A percentile compares a stretch with the other conserved stretches of the same genome.
phyloP scores from a whole-genome alignment of 2,329 filamentous ascomycete species.

The Curvularia verruculosa region DNA sequence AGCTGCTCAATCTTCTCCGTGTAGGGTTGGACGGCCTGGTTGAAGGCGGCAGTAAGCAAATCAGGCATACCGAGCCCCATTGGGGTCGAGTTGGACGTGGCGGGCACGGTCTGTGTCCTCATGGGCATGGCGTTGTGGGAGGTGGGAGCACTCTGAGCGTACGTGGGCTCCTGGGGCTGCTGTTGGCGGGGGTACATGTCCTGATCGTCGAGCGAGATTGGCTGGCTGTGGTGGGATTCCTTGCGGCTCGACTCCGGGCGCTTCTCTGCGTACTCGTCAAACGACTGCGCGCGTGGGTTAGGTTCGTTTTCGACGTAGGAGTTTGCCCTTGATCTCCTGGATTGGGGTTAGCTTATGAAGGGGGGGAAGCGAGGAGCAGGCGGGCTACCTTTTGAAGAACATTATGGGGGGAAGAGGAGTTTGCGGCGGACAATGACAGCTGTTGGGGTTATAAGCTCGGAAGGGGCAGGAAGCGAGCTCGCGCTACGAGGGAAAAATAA shows the following conservation, averaged over 20 bases:
- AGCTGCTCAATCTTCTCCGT: conserved; percentile 60
- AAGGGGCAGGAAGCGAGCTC: conserved; percentile 26
- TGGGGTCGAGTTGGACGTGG: conserved; percentile 24
- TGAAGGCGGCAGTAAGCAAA: conserved; percentile 59
- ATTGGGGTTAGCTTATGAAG: conserved; percentile 9
- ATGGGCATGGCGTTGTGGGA: conserved; percentile 31
- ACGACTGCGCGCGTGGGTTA: conserved; percentile 48
- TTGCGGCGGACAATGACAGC: conserved; percentile 23
- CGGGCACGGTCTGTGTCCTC: conserved; percentile 33
- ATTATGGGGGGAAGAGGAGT: conserved; percentile 44
- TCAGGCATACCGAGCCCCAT: conserved; percentile 56
- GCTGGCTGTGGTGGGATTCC: conserved; percentile 41
- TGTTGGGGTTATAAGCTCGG: conserved; percentile 31
- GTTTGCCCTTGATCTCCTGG: conserved; percentile 53
- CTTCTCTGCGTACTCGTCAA: conserved; percentile 50
- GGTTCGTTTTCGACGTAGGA: conserved; percentile 57
- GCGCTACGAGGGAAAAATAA: conserved; percentile 18
- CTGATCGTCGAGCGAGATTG: conserved; percentile 37
- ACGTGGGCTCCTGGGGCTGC: conserved; percentile 49
- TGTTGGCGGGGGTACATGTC: conserved; percentile 55
- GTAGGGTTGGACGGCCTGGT: conserved; percentile 59
- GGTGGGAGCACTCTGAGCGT: conserved; percentile 27
- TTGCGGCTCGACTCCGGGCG: conserved; percentile 50
- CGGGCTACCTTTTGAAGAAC: conserved; percentile 53
- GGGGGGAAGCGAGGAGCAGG: neutral